phyloP scores from a whole-genome alignment of 2,329 filamentous ascomycete species.

The Monilinia laxa region DNA sequence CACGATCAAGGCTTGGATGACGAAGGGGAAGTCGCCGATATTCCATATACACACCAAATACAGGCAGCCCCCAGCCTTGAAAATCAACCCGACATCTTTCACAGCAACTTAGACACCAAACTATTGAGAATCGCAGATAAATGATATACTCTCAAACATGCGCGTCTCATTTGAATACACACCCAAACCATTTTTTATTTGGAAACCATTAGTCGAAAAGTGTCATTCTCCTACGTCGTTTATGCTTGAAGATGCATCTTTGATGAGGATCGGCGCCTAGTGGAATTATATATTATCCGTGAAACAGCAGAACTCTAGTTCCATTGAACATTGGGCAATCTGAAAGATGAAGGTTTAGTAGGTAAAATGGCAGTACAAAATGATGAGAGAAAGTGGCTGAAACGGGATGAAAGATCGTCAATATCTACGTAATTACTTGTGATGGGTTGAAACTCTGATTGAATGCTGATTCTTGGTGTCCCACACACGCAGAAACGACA shows the following conservation, averaged over 20 bases:
- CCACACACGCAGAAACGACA: neutral
- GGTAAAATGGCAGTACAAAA: neutral
- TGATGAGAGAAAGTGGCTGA: neutral
- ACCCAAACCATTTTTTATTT: neutral
- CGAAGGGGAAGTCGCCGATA: too few species aligned
- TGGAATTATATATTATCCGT: neutral
- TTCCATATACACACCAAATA: neutral
- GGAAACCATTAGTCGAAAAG: neutral
- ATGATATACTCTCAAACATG: neutral
- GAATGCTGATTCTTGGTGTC: neutral
- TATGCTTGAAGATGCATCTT: neutral
- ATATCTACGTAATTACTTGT: neutral
- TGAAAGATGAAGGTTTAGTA: neutral
- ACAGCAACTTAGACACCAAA: neutral
- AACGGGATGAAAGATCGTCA: neutral
- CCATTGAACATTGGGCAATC: neutral
- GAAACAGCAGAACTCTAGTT: neutral
- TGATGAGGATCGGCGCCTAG: neutral
- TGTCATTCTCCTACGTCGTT: neutral
- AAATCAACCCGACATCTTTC: neutral
- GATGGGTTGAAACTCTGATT: neutral
- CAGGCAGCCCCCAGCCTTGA: neutral
- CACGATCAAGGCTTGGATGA: too few species aligned
- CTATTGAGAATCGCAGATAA: neutral
- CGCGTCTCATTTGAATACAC: neutral